Conservation (phyloP, 148 eudicot genomes). For the Polygonum aviculare region DNA sequence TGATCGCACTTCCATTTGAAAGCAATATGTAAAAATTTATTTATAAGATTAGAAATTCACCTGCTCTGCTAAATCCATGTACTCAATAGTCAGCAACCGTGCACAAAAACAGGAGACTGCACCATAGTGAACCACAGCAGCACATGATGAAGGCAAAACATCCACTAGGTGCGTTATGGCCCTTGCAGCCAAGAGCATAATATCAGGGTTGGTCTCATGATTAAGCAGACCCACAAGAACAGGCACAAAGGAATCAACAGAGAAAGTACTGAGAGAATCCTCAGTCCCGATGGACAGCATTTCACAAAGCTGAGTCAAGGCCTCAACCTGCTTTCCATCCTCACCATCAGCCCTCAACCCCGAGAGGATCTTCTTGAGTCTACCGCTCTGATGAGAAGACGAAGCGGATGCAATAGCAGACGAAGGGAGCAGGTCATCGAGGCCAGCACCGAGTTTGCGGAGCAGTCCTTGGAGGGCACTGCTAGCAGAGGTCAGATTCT, state of each 20-base stretch:
- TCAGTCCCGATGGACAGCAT: constrained; percentile 86
- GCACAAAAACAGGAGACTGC: constrained; percentile 87
- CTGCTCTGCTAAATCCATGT: constrained; percentile 99
- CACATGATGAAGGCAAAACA: constrained; percentile 84
- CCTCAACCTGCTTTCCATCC: constrained; percentile 92
- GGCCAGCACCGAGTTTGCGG: constrained; percentile 84
- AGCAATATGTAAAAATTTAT: not conserved
- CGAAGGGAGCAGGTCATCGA: constrained; percentile 86
- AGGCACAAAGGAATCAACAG: constrained; percentile 90
- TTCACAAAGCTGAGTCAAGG: constrained; percentile 91
- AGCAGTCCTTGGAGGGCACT: constrained; percentile 94
- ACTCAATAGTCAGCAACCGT: constrained; percentile 79
- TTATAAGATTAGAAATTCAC: constrained; percentile 21
- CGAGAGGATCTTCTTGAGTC: constrained; percentile 76
- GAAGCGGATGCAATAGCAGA: constrained; percentile 69
- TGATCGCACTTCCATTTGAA: not conserved
- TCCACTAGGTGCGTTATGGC: constrained; percentile 91
- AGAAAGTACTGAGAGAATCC: constrained; percentile 81
- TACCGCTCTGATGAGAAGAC: constrained; percentile 73
- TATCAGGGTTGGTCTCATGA: constrained; percentile 92
- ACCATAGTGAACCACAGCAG: constrained; percentile 95
- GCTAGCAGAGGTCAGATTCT: constrained; percentile 84
- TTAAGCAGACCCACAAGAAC: constrained; percentile 87
- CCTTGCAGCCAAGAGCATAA: constrained; percentile 93
- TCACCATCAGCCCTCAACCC: constrained; percentile 95